Evolutionary conservation across 176 grass and related monocot species (phyloP).

Genomic region (Juncus effusus): DNA sequence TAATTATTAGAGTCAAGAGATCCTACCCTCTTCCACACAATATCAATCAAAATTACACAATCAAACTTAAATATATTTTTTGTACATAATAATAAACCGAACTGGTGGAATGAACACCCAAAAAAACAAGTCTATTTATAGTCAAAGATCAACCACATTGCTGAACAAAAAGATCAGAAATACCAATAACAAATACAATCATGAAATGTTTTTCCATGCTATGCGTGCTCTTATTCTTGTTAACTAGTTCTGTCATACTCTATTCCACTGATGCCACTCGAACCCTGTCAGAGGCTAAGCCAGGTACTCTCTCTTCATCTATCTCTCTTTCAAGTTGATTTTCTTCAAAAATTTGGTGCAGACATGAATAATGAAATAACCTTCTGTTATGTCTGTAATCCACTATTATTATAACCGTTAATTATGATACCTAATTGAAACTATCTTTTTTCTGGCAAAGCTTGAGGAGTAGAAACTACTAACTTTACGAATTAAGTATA

Average conservation of each 20-base stretch:
- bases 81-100: no score
- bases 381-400: not conserved
- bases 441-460: no score
- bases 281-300: not conserved
- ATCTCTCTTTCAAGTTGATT: not conserved
- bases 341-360: not conserved
- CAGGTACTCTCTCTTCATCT: not conserved
- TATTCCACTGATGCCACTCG: slow-evolving; percentile 1
- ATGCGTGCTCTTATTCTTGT: not conserved
- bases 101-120: no score
- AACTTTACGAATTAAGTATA: no score
- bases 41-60: no score
- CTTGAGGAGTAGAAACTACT: no score
- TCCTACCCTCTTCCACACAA: no score
- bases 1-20: no score
- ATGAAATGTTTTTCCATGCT: not conserved
- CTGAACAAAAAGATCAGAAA: not conserved
- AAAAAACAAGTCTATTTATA: not conserved
- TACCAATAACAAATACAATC: not conserved
- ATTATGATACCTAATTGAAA: no score
- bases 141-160: not conserved
- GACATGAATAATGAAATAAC: not conserved
- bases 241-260: not conserved
- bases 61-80: no score
- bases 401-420: no score